Evolutionary conservation across 306 rosid species (phyloP), one percentile per base, ranked within the genome.

Genomic region (Canavalia ensiformis): DNA sequence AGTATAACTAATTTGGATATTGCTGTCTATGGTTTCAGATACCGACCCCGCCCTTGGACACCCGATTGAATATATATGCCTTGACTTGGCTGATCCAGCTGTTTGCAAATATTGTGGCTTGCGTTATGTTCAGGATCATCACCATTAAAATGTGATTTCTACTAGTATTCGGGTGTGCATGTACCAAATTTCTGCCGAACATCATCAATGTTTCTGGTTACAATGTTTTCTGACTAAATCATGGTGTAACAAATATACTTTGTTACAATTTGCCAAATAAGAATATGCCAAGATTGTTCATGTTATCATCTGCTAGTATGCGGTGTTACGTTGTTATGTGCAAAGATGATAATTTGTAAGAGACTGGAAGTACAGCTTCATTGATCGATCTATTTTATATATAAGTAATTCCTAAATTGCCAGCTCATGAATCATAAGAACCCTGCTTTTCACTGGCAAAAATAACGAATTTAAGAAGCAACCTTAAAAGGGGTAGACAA

Each of bases 31-130:
- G 89, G 47, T 69, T 84, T 90, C 94, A 95, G 99, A 93, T 84
- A 82, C 11, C 76, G 0, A 95, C 73, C 89, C 90, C 0, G 92
- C 98, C 30, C 99, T 95, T 66, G 99, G 99, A 60, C 99, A 93
- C 68, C 98, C 97, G 29, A 95, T 95, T 58, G 98, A 95, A 76
- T 95, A 59, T 80, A 95, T 95, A 84, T 95, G 98, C 84, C 97
- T 95, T 5, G 98, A 91, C 82, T 82, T 72, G 87, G 74, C 67
- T 10, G 88, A 88, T 85, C 98, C 99, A 2, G 97, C 97, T 10
- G 42, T 95, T 57, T 93, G 99, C 97, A 95, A 93, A 90, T 95
- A 93, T 46, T 95, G 98, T 41, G 99, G 98, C 82, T 87, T 91
- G 25, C 92, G 97, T 55, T 93, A 68, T 69, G 83, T 88, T 74